phyloP scores from a whole-genome alignment of 495 filamentous ascomycete species.

The Cairneyella variabilis region DNA sequence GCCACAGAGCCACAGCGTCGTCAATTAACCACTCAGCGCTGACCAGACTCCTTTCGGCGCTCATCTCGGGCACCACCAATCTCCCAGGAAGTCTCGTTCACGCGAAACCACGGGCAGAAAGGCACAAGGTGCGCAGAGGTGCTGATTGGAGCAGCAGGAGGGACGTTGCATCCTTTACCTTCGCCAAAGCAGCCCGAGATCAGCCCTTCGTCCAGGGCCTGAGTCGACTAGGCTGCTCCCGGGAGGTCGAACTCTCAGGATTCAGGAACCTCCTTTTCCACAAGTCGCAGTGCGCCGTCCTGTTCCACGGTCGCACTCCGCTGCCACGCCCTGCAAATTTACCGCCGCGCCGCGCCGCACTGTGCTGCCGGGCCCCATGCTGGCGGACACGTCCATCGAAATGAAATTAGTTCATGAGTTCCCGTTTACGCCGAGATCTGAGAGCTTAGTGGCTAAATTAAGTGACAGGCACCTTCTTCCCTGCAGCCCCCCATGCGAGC shows the following conservation, averaged over 20 bases:
- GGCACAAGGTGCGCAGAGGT: neutral
- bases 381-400: neutral
- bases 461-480: slow-evolving; percentile 2
- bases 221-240: slow-evolving; percentile 6
- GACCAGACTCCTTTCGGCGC: neutral
- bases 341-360: too few relatives aligned
- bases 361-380: neutral
- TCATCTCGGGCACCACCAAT: neutral
- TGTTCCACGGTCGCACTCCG: neutral
- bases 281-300: neutral
- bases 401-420: neutral
- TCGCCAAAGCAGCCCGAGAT: too few relatives aligned
- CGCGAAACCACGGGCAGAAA: neutral
- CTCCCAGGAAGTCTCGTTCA: neutral
- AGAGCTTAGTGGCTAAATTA: slow-evolving; percentile 14
- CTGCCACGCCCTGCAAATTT: too few relatives aligned
- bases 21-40: too few relatives aligned
- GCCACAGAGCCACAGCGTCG: too few relatives aligned
- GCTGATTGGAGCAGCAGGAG: neutral
- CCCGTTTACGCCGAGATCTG: neutral
- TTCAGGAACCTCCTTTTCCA: neutral
- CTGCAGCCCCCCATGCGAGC: slow-evolving; percentile 4
- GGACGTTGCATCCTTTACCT: neutral
- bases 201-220: too few relatives aligned
- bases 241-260: neutral